Conservation (phyloP, 176 grass and related monocot genomes). For the Dactylis glomerata region DNA sequence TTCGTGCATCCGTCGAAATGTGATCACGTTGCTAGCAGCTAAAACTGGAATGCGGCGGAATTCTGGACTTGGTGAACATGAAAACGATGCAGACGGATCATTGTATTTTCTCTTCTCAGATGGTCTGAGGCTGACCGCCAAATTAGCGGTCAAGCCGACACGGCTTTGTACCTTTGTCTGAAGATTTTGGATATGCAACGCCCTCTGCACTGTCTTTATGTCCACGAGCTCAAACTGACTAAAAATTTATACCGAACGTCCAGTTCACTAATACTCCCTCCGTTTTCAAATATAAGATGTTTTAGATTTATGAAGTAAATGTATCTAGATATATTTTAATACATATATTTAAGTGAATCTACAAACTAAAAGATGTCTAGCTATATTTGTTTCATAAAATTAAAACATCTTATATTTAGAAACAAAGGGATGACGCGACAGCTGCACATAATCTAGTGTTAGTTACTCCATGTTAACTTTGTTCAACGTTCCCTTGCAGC, state of each 20-base stretch:
- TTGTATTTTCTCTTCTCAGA: not conserved
- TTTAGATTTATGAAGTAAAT: too few species aligned
- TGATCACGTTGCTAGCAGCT: not conserved
- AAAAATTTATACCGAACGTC: not conserved
- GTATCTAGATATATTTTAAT: too few species aligned
- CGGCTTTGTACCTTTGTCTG: conserved; percentile 9
- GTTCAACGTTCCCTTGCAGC: conserved; percentile 24
- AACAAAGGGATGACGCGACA: conserved; percentile 34
- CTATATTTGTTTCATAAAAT: too few species aligned
- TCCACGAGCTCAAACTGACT: not conserved
- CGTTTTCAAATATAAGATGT: too few species aligned
- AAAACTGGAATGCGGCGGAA: not conserved
- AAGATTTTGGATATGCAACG: conserved; percentile 10
- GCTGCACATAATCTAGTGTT: conserved; percentile 4
- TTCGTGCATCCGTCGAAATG: not conserved
- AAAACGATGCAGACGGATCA: not conserved
- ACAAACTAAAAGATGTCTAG: too few species aligned
- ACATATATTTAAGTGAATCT: too few species aligned
- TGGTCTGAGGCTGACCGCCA: not conserved
- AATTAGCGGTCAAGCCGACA: conserved; percentile 40
- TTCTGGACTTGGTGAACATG: not conserved
- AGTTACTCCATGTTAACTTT: conserved; percentile 7
- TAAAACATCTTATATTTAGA: too few species aligned
- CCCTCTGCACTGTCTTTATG: not conserved
- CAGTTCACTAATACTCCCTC: not conserved